Evolutionary conservation across 139 green algal genomes (phyloP).

Genomic region (Mychonastes homosphaera): DNA sequence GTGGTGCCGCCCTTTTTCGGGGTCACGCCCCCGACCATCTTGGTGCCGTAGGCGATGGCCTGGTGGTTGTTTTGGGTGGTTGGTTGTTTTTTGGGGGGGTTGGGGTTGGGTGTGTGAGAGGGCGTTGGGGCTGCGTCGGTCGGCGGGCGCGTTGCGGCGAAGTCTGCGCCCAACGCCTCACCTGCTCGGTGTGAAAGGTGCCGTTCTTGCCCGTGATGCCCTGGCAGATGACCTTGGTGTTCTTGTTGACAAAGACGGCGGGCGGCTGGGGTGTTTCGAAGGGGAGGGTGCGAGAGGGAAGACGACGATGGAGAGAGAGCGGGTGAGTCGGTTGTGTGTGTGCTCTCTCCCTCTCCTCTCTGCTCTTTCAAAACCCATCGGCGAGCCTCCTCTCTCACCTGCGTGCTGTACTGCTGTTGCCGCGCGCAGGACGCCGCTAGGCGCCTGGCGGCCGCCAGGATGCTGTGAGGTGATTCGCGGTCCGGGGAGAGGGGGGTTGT

Average conservation of each 20-base stretch:
- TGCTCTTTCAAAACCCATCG: too few species aligned
- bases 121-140: background rate
- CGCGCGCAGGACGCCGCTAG: too few species aligned
- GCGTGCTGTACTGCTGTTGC: too few species aligned
- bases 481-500: too few species aligned
- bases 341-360: too few species aligned
- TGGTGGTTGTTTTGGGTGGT: constrained; percentile 24
- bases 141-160: background rate
- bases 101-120: constrained; percentile 1
- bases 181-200: constrained; percentile 95
- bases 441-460: too few species aligned
- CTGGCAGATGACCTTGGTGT: constrained; percentile 88
- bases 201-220: constrained; percentile 97
- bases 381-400: too few species aligned
- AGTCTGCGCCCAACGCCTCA: background rate
- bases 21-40: constrained; percentile 96
- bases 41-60: constrained; percentile 94
- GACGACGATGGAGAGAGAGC: too few species aligned
- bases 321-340: too few species aligned
- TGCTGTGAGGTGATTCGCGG: too few species aligned
- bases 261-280: too few species aligned
- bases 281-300: too few species aligned
- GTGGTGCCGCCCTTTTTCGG: constrained; percentile 90
- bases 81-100: background rate
- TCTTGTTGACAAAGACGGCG: constrained; percentile 94